Evolutionary conservation across 1,284 basidiomycete genomes (phyloP), one percentile per base, ranked within the genome.

Genomic region (Fomitopsis schrenkii): DNA sequence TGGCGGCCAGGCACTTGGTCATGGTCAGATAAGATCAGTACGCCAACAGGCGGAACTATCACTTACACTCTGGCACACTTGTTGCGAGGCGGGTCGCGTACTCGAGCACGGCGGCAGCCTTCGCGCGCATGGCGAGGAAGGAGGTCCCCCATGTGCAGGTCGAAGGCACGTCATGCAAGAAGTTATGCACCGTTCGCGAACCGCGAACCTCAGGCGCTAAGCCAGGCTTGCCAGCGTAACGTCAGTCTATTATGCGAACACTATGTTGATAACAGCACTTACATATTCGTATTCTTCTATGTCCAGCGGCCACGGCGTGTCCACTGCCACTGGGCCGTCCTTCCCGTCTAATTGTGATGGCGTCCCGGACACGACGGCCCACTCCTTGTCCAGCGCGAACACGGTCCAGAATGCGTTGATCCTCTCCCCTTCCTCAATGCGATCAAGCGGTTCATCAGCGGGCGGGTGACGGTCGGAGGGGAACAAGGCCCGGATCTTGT

Each of bases 381-480:
- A 80, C 59, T 74, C 77, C 44, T 76, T 75, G 66, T 79, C 79
- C 38, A 81, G 66, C n/a, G 71, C 68, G 42, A 79, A 74, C 0
- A 78, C 76, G 2, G 75, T 74, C 81, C 81, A 83, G 65, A 81
- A 82, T 0, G 76, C 78, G 57, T 77, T 72, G 57, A 81, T 78
- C 7, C 77, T 73, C 65, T 82, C 80, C 17, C 75, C 76, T 58
- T 80, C 76, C 60, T 80, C 76, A 8, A 78, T 66, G 0, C 69
- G 56, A 64, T 81, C 77, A 5, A 62, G 66, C 3, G 76, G 72
- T 22, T 14, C 14, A 33, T 30, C 48, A 33, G n/a, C 14, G 15
- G 52, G 33, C 17, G 33, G n/a, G 35, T 19, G 8, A 22, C n/a
- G 5, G 35, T 26, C 2, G 73, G 69, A 26, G 76, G 76, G 26